These are phyloP conservation scores for Mrakia hoshinonis DNA, from an alignment of 768 basidiomycete genomes.

Conservation along the genomic window DNA sequence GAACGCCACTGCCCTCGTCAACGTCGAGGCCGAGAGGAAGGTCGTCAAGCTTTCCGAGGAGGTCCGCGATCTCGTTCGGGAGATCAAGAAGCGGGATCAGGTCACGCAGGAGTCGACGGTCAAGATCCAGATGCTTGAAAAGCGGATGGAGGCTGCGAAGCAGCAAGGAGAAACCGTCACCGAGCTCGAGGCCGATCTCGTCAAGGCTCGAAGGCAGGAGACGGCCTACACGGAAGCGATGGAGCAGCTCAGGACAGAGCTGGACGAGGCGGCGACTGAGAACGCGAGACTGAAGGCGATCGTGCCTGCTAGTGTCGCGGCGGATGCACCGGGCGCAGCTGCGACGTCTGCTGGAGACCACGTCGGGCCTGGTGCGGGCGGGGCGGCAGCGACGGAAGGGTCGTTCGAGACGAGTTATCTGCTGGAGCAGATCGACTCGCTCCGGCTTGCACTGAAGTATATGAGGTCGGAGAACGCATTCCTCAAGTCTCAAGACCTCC, in stretches of 20 bases:
- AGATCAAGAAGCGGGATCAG: constrained; percentile 75
- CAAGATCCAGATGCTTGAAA: constrained; percentile 91
- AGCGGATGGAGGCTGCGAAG: constrained; percentile 81
- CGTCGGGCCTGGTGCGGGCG: too few relatives aligned
- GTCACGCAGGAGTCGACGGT: constrained; percentile 75
- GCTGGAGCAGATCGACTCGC: constrained; percentile 82
- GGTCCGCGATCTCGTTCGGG: constrained; percentile 74
- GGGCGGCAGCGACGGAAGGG: constrained; percentile 52
- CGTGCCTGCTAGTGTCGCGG: constrained; percentile 40
- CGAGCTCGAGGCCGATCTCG: constrained; percentile 70
- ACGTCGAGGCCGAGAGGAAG: constrained; percentile 85
- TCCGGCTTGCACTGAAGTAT: constrained; percentile 85
- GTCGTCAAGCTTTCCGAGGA: constrained; percentile 79
- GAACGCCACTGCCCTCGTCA: constrained; percentile 70
- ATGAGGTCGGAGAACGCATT: constrained; percentile 88
- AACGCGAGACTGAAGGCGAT: constrained; percentile 69
- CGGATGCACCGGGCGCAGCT: not conserved
- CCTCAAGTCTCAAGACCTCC: constrained; percentile 83
- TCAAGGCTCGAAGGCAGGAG: constrained; percentile 78
- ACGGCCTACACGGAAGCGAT: constrained; percentile 84
- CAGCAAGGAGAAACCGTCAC: constrained; percentile 67
- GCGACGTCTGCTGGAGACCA: not conserved
- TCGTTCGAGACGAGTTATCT: constrained; percentile 80
- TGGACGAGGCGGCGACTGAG: constrained; percentile 79
- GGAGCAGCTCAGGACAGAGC: constrained; percentile 80